Conservation (phyloP, 2,329 filamentous ascomycete genomes). For the Dothideomycetes sp. region DNA sequence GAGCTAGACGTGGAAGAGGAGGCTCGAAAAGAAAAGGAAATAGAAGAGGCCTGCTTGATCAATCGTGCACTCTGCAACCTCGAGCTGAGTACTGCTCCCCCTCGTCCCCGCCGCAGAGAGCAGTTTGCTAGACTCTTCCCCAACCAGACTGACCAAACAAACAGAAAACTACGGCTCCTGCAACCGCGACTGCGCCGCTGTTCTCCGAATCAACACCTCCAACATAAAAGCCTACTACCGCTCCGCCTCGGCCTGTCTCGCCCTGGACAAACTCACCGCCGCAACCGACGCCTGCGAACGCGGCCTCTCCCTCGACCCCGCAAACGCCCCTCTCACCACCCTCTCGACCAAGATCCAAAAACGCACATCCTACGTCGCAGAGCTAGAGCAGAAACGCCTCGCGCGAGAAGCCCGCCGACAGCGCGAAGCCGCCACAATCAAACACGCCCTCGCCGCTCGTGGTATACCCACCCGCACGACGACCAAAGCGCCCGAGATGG, state of each 20-base stretch:
- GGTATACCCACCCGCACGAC: slow-evolving; percentile 59
- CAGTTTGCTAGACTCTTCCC: neutral
- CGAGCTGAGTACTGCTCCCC: slow-evolving; percentile 50
- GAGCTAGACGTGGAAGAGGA: slow-evolving; percentile 50
- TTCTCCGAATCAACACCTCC: slow-evolving; percentile 63
- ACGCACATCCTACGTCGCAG: slow-evolving; percentile 45
- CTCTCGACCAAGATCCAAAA: slow-evolving; percentile 54
- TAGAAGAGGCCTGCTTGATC: slow-evolving; percentile 67
- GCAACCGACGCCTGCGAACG: slow-evolving; percentile 67
- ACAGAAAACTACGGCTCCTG: slow-evolving; percentile 75
- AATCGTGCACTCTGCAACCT: slow-evolving; percentile 89
- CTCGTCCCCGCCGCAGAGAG: neutral
- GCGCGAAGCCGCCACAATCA: slow-evolving; percentile 44
- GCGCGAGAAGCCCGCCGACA: slow-evolving; percentile 45
- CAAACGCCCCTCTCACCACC: slow-evolving; percentile 54
- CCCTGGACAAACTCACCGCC: slow-evolving; percentile 67
- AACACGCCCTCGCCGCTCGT: slow-evolving; percentile 50
- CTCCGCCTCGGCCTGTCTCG: slow-evolving; percentile 64
- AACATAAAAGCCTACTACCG: slow-evolving; percentile 92
- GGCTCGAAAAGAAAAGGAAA: slow-evolving; percentile 46
- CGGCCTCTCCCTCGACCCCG: slow-evolving; percentile 60
- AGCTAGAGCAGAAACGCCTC: slow-evolving; percentile 44
- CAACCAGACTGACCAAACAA: slow-evolving; percentile 3
- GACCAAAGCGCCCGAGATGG: slow-evolving; percentile 68
- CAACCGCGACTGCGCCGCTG: slow-evolving; percentile 72